phyloP scores from a whole-genome alignment of 345 rosid species.

The Salix udensis region DNA sequence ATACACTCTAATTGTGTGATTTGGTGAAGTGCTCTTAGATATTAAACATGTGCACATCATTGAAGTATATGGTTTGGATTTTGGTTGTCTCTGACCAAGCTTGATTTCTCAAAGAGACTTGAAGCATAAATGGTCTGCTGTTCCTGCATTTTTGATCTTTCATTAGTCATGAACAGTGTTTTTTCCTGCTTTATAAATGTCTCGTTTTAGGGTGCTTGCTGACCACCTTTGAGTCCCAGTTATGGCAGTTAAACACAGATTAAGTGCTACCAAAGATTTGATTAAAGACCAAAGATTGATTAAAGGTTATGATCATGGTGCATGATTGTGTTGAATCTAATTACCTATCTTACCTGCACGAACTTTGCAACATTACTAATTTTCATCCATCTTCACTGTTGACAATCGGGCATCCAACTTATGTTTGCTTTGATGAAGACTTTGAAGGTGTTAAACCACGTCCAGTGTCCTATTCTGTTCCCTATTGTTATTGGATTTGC shows the following conservation, averaged over 20 bases:
- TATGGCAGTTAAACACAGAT: background rate
- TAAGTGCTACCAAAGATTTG: background rate
- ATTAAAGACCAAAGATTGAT: background rate
- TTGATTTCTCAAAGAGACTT: background rate
- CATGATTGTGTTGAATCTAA: background rate
- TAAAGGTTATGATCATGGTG: background rate
- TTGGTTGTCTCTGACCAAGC: background rate
- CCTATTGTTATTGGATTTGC: background rate
- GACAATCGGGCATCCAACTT: background rate
- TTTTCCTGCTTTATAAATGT: background rate
- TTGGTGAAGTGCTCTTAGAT: background rate
- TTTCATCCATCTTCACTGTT: background rate
- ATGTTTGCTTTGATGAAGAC: background rate
- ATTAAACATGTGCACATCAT: background rate
- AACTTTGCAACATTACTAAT: background rate
- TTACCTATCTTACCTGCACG: background rate
- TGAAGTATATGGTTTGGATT: background rate
- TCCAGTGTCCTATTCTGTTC: background rate
- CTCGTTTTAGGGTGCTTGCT: background rate
- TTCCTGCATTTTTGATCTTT: background rate
- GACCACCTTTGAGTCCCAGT: background rate
- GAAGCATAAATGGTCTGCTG: background rate
- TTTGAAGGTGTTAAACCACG: background rate
- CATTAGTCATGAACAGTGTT: background rate
- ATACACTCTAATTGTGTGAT: background rate